Evolutionary conservation across 2,329 filamentous ascomycete genomes (phyloP), one percentile per base, ranked within the genome.

Genomic region (Fusarium metavorans): DNA sequence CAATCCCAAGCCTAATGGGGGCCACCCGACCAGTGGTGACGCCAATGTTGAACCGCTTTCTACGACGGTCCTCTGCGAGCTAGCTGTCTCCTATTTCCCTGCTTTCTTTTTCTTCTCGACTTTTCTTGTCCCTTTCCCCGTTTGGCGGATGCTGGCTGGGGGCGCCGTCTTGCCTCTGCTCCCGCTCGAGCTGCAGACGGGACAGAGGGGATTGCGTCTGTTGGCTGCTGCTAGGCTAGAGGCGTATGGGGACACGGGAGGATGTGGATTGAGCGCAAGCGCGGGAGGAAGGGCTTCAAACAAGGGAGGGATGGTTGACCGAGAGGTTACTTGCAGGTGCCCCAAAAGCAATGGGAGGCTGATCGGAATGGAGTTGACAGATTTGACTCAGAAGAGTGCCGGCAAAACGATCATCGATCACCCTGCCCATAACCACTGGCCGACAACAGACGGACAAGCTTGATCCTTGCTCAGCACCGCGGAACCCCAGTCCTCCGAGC

Each of bases 361-460:
- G 73, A 78, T 71, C 70, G 71, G 66, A 72, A 75, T 72, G 72
- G 64, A 67, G 68, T 74, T 79, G 77, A 79, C 77, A 79, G 77
- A 71, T 79, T 78, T 77, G 74, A 79, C 73, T 78, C 77, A 75
- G 65, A 75, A 73, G 60, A 77, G 62, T 75, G 69, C 73, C 69
- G 65, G 67, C 59, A 73, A 76, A 66, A 59, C 68, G 74, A 79
- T 78, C 73, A 77, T 64, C 66, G 75, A 77, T 76, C 76, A 54
- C 68, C 65, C 62, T 65, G 69, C 58, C 61, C 64, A 30, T 74
- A 48, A 45, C 66, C 27, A 66, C 64, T 45, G 59, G 37, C 54
- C 52, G 20, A 43, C 59, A 72, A 68, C 45, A 67, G 61, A 73
- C 34, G 48, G 69, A 67, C 69, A 68, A 68, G 57, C 61, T 50